Evolutionary conservation across 2,329 filamentous ascomycete genomes (phyloP).

Genomic region (Pseudogymnoascus sp.): DNA sequence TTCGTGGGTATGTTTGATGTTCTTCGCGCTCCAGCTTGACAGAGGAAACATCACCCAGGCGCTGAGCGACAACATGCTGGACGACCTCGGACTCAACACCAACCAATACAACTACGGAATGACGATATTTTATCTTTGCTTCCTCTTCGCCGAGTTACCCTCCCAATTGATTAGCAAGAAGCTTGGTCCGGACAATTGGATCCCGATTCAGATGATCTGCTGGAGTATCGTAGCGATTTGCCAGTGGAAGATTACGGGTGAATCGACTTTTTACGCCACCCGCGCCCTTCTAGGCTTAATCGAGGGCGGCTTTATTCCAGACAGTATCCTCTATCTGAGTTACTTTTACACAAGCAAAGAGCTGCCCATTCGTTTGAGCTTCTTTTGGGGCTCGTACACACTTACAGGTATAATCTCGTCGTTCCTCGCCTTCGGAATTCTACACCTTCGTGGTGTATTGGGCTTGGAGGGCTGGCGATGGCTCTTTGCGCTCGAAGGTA

Average conservation of each 20-base stretch:
- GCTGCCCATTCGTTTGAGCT: slow-evolving; percentile 55
- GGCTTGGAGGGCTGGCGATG: slow-evolving; percentile 50
- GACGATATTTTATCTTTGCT: slow-evolving; percentile 45
- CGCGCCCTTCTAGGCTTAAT: slow-evolving; percentile 29
- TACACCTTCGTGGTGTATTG: slow-evolving; percentile 45
- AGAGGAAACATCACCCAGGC: slow-evolving; percentile 51
- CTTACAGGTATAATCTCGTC: slow-evolving; percentile 43
- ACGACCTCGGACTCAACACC: slow-evolving; percentile 37
- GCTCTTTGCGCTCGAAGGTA: slow-evolving; percentile 40
- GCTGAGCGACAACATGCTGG: slow-evolving; percentile 51
- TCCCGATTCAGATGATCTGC: slow-evolving; percentile 42
- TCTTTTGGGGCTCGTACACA: slow-evolving; percentile 56
- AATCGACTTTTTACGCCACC: slow-evolving; percentile 34
- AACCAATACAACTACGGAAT: slow-evolving; percentile 44
- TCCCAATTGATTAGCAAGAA: slow-evolving; percentile 54
- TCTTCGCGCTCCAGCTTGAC: slow-evolving; percentile 54
- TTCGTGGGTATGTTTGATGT: slow-evolving; percentile 48
- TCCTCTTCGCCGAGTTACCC: slow-evolving; percentile 50
- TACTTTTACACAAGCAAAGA: slow-evolving; percentile 65
- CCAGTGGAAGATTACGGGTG: slow-evolving; percentile 37
- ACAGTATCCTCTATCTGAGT: slow-evolving; percentile 54
- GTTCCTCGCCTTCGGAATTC: slow-evolving; percentile 48
- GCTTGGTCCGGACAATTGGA: slow-evolving; percentile 43
- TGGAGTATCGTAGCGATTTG: slow-evolving; percentile 42
- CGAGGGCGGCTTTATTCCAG: slow-evolving; percentile 49